Percentiles rank a stretch among this genome's conserved stretches.
These are phyloP conservation scores for Scutellaria barbata DNA, from an alignment of 257 asterid genomes.

Conservation along the genomic window DNA sequence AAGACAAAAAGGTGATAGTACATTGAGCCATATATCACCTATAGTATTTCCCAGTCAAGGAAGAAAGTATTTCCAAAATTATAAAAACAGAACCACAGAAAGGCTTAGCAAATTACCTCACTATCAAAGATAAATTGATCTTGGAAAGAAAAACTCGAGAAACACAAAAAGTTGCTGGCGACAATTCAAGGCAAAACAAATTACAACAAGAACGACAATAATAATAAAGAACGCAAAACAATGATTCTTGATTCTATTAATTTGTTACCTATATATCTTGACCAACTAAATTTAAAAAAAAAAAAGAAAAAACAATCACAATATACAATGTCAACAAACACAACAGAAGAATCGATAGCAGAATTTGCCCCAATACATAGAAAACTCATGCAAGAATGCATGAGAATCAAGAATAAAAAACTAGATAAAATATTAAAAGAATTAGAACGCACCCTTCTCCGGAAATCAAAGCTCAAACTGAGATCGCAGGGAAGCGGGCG, in stretches of 20 bases:
- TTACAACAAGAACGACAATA: neutral
- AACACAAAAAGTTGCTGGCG: slow-evolving; percentile 20
- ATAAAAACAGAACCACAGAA: too few species aligned
- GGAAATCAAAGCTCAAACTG: slow-evolving; percentile 36
- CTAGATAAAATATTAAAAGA: neutral
- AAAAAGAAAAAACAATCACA: neutral
- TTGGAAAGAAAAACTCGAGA: neutral
- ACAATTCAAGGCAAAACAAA: neutral
- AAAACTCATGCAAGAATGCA: slow-evolving; percentile 21
- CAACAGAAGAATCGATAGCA: slow-evolving; percentile 1
- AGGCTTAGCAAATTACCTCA: too few species aligned
- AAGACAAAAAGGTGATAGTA: neutral
- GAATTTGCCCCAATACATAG: slow-evolving; percentile 1
- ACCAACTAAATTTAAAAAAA: neutral
- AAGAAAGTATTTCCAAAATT: too few species aligned
- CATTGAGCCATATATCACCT: too few species aligned
- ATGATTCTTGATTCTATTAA: neutral
- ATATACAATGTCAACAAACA: neutral
- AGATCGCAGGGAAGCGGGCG: slow-evolving; percentile 27
- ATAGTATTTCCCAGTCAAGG: too few species aligned
- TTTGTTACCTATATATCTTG: neutral
- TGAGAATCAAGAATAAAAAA: neutral
- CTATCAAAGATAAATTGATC: too few species aligned
- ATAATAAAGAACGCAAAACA: neutral
- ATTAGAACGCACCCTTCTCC: slow-evolving; percentile 36